phyloP scores from a whole-genome alignment of 2,329 filamentous ascomycete species.

The Sporothrix dimorphospora region DNA sequence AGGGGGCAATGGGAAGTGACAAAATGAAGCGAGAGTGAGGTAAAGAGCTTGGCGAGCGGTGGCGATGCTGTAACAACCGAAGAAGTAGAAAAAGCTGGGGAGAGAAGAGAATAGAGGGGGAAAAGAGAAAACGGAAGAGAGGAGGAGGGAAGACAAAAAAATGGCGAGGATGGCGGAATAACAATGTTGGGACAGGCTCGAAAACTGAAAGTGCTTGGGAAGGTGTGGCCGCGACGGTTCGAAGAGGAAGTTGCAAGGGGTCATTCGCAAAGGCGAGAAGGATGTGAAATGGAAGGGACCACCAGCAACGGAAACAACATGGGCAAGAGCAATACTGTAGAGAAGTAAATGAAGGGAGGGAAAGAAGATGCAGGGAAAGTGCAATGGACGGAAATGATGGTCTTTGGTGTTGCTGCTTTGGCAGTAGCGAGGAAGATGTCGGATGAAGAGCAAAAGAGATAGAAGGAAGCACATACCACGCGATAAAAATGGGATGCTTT shows the following conservation, averaged over 20 bases:
- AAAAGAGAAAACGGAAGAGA: not conserved
- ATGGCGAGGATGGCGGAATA: not conserved
- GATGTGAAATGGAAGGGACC: constrained; percentile 6
- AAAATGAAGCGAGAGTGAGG: constrained; percentile 16
- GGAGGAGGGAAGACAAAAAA: not conserved
- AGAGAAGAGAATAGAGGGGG: not conserved
- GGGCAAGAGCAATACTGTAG: not conserved
- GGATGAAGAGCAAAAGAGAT: too few relatives aligned
- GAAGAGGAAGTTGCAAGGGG: not conserved
- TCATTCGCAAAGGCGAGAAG: not conserved
- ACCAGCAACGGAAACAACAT: not conserved
- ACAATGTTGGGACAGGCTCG: not conserved
- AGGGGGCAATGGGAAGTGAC: constrained; percentile 7
- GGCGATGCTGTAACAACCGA: constrained; percentile 34
- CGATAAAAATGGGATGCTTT: not conserved
- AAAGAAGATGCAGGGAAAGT: constrained; percentile 5
- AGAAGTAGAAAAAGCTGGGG: constrained; percentile 31
- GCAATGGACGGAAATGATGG: not conserved
- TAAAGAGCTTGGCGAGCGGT: constrained; percentile 16
- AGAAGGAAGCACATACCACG: not conserved
- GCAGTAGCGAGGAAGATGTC: not conserved
- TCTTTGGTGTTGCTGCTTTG: not conserved
- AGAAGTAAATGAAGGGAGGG: not conserved
- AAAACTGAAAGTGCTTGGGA: not conserved
- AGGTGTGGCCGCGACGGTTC: not conserved